Percentiles rank a stretch among this genome's conserved stretches.
Evolutionary conservation across 202 grass and related monocot species (phyloP).

Genomic region (Carex sylvatica): DNA sequence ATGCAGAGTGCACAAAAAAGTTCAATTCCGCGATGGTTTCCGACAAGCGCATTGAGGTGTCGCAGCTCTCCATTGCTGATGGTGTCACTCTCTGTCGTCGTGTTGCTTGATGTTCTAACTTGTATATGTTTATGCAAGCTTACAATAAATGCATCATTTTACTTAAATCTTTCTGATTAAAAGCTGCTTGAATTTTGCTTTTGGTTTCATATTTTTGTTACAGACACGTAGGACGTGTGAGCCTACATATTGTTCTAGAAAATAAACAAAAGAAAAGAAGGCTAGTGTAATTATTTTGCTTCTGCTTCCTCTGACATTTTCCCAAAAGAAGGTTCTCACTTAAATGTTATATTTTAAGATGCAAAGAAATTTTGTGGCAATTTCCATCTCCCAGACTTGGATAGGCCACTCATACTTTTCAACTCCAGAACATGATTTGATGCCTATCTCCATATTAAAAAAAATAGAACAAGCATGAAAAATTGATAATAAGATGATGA

Average conservation of each 20-base stretch:
- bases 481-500: background rate
- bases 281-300: background rate
- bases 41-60: conserved; percentile 50
- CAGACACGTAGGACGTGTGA: background rate
- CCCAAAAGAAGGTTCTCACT: background rate
- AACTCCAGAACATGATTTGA: background rate
- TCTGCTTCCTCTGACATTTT: background rate
- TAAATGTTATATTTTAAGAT: background rate
- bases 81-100: conserved; percentile 68
- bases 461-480: background rate
- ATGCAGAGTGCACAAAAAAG: conserved; percentile 9
- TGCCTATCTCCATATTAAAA: background rate
- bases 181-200: background rate
- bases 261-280: background rate
- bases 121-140: background rate
- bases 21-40: conserved; percentile 39
- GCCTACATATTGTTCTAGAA: background rate
- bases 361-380: background rate
- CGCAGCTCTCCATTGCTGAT: conserved; percentile 58
- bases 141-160: background rate
- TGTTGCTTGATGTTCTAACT: conserved; percentile 28
- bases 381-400: background rate
- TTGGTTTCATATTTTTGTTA: background rate
- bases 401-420: background rate
- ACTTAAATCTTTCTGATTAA: background rate